Evolutionary conservation across 2,329 filamentous ascomycete species (phyloP).

Genomic region (Aureobasidium sp.): DNA sequence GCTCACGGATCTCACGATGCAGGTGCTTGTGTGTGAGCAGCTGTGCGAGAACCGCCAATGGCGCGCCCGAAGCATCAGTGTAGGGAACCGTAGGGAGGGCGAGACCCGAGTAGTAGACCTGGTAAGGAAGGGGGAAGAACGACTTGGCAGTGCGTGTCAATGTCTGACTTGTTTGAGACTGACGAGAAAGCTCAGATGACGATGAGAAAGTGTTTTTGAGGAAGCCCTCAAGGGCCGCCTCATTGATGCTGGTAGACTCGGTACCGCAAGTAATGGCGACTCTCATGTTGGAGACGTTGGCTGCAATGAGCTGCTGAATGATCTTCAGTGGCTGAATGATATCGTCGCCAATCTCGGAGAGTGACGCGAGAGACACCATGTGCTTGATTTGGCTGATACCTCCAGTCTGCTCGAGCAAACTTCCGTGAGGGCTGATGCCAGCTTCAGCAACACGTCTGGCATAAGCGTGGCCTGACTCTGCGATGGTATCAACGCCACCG

Average conservation of each 20-base stretch:
- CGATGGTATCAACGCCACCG: slow-evolving; percentile 85
- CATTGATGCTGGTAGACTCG: slow-evolving; percentile 64
- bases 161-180: slow-evolving; percentile 4
- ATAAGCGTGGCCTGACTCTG: slow-evolving; percentile 81
- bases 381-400: slow-evolving; percentile 88
- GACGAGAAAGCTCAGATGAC: background rate
- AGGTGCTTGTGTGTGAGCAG: slow-evolving; percentile 93
- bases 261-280: slow-evolving; percentile 78
- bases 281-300: slow-evolving; percentile 58
- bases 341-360: slow-evolving; percentile 55
- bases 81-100: slow-evolving; percentile 81
- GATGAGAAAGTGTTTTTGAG: slow-evolving; percentile 34
- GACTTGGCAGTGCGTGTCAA: slow-evolving; percentile 52
- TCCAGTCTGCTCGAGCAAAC: slow-evolving; percentile 73
- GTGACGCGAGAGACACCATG: slow-evolving; percentile 68
- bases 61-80: slow-evolving; percentile 63
- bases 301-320: slow-evolving; percentile 73
- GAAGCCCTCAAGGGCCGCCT: slow-evolving; percentile 64
- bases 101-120: slow-evolving; percentile 89
- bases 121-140: slow-evolving; percentile 91
- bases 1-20: slow-evolving; percentile 95
- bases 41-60: slow-evolving; percentile 82
- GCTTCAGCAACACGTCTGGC: slow-evolving; percentile 80
- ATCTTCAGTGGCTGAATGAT: slow-evolving; percentile 63
- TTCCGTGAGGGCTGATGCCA: slow-evolving; percentile 63